Evolutionary conservation across 225 moss, liverwort and hornwort genomes (phyloP).

Genomic region (Neckera pumila): DNA sequence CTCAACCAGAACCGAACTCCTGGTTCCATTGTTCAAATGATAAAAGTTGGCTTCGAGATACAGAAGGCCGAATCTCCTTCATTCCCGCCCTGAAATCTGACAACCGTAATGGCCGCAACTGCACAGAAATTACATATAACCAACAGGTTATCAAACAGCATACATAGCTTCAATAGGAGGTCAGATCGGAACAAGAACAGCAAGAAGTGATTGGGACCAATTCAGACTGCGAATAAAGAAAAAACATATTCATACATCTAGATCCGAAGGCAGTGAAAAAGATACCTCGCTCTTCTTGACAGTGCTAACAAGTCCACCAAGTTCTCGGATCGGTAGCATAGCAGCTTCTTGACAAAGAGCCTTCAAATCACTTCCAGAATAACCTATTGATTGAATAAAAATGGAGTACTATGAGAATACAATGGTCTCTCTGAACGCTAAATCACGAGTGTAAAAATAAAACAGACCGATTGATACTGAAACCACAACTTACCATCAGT

Average conservation of each 20-base stretch:
- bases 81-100: constrained; percentile 74
- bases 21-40: constrained; percentile 72
- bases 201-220: background rate
- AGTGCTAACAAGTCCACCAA: constrained; percentile 77
- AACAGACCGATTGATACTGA: background rate
- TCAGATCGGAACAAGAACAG: background rate
- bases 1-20: constrained; percentile 68
- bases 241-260: background rate
- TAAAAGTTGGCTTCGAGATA: constrained; percentile 67
- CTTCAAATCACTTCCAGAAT: constrained; percentile 93
- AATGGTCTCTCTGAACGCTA: background rate
- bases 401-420: background rate
- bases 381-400: constrained; percentile 26
- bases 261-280: background rate
- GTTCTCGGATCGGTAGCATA: constrained; percentile 88
- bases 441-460: background rate
- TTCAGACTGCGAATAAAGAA: background rate
- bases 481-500: constrained; percentile 57
- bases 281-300: constrained; percentile 49
- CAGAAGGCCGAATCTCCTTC: constrained; percentile 84
- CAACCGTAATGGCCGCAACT: constrained; percentile 56
- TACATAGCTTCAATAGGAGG: background rate
- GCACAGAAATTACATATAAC: background rate
- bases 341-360: constrained; percentile 98
- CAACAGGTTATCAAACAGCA: background rate